Evolutionary conservation across 2,329 filamentous ascomycete species (phyloP), one percentile per base, ranked within the genome.

Genomic region (Tolypocladium ovalisporum): DNA sequence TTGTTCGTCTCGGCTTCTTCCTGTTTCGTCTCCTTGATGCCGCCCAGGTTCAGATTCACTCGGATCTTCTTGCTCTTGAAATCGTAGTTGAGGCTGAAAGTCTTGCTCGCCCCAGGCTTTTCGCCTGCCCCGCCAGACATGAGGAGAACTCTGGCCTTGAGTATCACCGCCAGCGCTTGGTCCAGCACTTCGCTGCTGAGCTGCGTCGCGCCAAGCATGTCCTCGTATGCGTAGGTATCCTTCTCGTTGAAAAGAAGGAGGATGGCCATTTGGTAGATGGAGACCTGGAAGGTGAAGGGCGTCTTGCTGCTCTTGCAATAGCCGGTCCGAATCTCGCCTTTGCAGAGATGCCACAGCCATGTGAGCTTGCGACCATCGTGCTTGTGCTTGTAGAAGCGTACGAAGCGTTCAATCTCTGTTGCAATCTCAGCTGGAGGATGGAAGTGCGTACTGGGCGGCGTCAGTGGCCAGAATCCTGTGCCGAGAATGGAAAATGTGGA

Each of bases 21-120:
- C 62, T 94, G 89, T 80, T 97, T 97, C 69, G 93, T 87, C 75
- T 99, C 95, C 37, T 91, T 89, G 76, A 96, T 93, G 75, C 96
- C 92, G 58, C 86, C 88, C 56, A 97, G 87, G 73, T 99, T 99
- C 56, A 99, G 79, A 69, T 99, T 99, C 66, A 97, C 87, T 68
- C 96, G 91, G 65, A 97, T 86, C 80, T 97, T 99, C 82, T 99
- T 99, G 77, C 86, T 91, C 82, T 96, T 97, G 80, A 97, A 97
- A 69, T 92, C 89, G 64, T 91, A 88, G 75, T 99, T 99, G 60
- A 99, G 80, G 52, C 81, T 80, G 74, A 95, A 97, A 0, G 80
- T 85, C 59, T 90, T 92, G 51, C 89, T 90, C 1, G 88, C 80
- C 15, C 85, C 88, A 2, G 88, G 82, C 73, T 95, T 94, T 56